Conservation (phyloP, 768 basidiomycete species). For the Lentinula edodes region DNA sequence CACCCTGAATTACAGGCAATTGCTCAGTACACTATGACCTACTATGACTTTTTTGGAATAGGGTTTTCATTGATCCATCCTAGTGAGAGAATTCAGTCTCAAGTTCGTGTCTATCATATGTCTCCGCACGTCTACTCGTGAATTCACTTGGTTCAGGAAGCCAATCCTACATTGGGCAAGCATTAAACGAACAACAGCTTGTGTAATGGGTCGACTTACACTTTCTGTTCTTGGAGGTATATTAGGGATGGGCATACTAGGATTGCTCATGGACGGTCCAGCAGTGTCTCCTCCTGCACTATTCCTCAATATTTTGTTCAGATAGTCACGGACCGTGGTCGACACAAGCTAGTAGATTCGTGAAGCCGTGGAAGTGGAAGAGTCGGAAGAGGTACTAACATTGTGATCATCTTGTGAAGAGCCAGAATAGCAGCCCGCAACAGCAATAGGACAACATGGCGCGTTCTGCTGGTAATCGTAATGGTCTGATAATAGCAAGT, state of each 20-base stretch:
- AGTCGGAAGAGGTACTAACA: constrained; percentile 32
- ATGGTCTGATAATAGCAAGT: not conserved
- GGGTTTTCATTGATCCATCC: not conserved
- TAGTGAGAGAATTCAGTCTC: not conserved
- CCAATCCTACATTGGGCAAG: constrained; percentile 25
- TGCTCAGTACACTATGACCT: not conserved
- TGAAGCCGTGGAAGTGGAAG: not conserved
- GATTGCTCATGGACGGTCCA: constrained; percentile 12
- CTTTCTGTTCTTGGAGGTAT: constrained; percentile 6
- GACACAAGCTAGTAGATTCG: constrained; percentile 47
- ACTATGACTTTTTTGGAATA: not conserved
- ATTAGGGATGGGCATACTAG: constrained; percentile 24
- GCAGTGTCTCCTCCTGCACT: constrained; percentile 21
- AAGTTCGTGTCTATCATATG: constrained; percentile 5
- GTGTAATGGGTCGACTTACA: constrained; percentile 7
- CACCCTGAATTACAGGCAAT: not conserved
- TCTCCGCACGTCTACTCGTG: constrained; percentile 1
- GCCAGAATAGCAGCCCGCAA: constrained; percentile 77
- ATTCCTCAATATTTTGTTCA: constrained; percentile 50
- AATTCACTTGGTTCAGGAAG: constrained; percentile 21
- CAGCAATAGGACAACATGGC: constrained; percentile 76
- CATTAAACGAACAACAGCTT: constrained; percentile 13
- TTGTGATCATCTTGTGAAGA: constrained; percentile 77
- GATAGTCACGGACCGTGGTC: constrained; percentile 61
- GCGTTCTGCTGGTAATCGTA: constrained; percentile 48